Percentiles rank a stretch among this genome's conserved stretches.
Evolutionary conservation across 768 basidiomycete genomes (phyloP).

Genomic region (Lanmaoa rubissima): DNA sequence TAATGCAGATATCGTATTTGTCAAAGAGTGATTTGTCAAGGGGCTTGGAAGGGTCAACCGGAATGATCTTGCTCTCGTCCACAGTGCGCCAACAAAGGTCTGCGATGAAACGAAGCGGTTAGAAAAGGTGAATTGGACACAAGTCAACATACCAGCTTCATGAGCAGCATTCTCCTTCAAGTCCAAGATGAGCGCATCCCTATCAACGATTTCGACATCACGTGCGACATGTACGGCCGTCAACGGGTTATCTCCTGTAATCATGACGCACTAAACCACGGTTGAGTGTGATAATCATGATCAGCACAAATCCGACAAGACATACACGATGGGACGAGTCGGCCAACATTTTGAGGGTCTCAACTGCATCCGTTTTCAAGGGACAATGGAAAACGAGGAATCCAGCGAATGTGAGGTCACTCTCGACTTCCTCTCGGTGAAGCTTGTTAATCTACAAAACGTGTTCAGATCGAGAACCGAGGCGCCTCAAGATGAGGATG

Average conservation of each 20-base stretch:
- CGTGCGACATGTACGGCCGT: conserved; percentile 95
- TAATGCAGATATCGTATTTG: conserved; percentile 94
- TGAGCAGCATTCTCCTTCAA: conserved; percentile 74
- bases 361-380: conserved; percentile 89
- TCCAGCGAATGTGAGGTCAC: conserved; percentile 78
- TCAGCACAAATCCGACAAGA: conserved; percentile 9
- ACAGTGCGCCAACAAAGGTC: conserved; percentile 92
- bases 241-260: conserved; percentile 97
- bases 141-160: conserved; percentile 55
- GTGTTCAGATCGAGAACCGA: neutral
- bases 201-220: conserved; percentile 96
- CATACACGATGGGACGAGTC: conserved; percentile 95
- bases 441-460: conserved; percentile 77
- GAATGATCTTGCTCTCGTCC: conserved; percentile 87
- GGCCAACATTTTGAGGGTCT: conserved; percentile 87
- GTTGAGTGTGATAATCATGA: neutral
- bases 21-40: conserved; percentile 77
- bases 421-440: conserved; percentile 79
- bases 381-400: conserved; percentile 99
- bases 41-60: conserved; percentile 77
- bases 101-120: conserved; percentile 22
- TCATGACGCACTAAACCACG: conserved; percentile 85
- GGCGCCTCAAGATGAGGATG: conserved; percentile 8
- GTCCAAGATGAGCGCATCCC: conserved; percentile 91
- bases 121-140: neutral